Percentiles rank a stretch among this genome's conserved stretches.
Conservation (phyloP, 148 eudicot genomes). For the Spergularia bocconei region DNA sequence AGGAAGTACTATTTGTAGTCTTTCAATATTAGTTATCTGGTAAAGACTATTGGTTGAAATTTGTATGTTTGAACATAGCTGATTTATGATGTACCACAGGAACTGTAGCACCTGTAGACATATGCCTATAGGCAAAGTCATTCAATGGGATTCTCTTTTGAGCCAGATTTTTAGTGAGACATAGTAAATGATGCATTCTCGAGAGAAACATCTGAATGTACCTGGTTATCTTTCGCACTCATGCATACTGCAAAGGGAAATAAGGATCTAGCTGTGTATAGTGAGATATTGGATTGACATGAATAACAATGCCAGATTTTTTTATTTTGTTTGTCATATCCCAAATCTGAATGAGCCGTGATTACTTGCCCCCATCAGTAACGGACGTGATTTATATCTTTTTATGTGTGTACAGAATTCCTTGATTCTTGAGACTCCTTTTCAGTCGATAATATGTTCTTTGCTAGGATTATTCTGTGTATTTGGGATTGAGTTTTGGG, state of each 20-base stretch:
- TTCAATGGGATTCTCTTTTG: background rate
- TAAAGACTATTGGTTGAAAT: too few relatives aligned
- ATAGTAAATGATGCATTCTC: background rate
- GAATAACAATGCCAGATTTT: too few relatives aligned
- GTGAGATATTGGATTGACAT: background rate
- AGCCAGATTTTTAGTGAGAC: background rate
- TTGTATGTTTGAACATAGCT: background rate
- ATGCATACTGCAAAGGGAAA: background rate
- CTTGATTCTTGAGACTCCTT: background rate
- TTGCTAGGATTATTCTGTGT: background rate
- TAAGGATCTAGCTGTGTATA: background rate
- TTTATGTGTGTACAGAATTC: background rate
- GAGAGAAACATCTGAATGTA: conserved; percentile 4
- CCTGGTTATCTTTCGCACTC: background rate
- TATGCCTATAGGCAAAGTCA: background rate
- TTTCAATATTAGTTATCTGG: background rate
- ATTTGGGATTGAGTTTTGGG: background rate
- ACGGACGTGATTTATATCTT: background rate
- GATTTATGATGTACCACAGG: background rate
- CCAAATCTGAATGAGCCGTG: too few relatives aligned
- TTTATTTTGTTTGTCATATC: too few relatives aligned
- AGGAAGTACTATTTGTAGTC: background rate
- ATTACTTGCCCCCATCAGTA: background rate
- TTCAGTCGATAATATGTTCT: background rate
- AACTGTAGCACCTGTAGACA: background rate